Evolutionary conservation across 2,329 filamentous ascomycete species (phyloP), one percentile per base, ranked within the genome.

Genomic region (Fusarium sp.): DNA sequence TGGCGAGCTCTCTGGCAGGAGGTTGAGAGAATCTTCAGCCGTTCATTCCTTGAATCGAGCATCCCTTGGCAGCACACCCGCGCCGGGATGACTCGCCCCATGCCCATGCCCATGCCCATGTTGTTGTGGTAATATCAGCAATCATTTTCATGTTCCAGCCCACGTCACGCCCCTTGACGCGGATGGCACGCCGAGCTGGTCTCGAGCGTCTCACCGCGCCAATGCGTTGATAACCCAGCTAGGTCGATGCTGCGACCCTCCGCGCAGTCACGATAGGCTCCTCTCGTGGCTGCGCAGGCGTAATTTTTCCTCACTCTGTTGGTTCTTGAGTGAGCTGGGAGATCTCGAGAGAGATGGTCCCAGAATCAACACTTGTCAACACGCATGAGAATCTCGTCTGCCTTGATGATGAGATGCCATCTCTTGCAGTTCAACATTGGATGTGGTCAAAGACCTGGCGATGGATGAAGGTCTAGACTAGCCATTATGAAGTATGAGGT

Each of bases 201-300:
- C 77, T 79, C 77, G 77, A 66, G 66, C 61, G 71, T 70, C 64
- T 36, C 48, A 34, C 51, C 57, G 58, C 55, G 49, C 44, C 43
- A 58, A 57, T 59, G 61, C 65, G 64, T 61, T 60, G 72, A 70
- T 70, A 69, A 66, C 68, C 19, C 76, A 77, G 75, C 76, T 78
- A 80, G 81, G 81, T 81, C 81, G 81, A 83, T 84, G 79, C 81
- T 83, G 76, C 81, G 80, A 70, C 80, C 80, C 77, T 48, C 32
- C 79, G 69, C 77, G 76, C 73, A 74, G 74, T 64, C 54, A 68
- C 47, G 54, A 59, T 54, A 55, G 22, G 43, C 58, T 63, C 58
- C 61, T 58, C 65, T 64, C 62, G 60, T 70, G 65, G 70, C 65
- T 67, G 56, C 65, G 71, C 54, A 70, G 72, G 67, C 59, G 58